Evolutionary conservation across 2,329 filamentous ascomycete genomes (phyloP), one percentile per base, ranked within the genome.

Genomic region (Xylaria sp.): DNA sequence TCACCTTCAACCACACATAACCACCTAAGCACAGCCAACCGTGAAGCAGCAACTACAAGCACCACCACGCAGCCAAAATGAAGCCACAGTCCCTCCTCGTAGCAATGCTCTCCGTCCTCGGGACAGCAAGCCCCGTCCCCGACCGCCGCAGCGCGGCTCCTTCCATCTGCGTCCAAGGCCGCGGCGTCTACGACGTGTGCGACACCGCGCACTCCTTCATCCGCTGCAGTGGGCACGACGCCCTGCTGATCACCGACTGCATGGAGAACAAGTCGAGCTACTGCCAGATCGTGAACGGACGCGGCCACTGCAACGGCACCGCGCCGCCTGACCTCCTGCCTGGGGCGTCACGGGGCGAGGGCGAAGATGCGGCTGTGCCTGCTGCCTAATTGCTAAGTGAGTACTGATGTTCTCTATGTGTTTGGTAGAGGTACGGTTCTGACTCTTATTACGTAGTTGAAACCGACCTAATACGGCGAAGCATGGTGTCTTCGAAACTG

Each of bases 181-280:
- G 13, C 1, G 63, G 63, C 2, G n/a, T 46, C 55, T 65, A 65
- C 49, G 63, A 65, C 31, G 41, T 60, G 27, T 65, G 63, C 49
- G 63, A 65, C 33, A 58, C 56, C 4, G 11, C 38, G 2, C 17
- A 58, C 48, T 65, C 63, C 6, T 65, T 41, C 23, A 10, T 63
- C 2, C 54, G 59, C 11, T 65, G 63, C 33, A 15, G 33, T 3
- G 63, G 60, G 9, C 60, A 65, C 38, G 31, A 60, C 1, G 52
- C 60, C 4, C 9, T 60, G n/a, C 11, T 62, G 11, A 15, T 58
- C 37, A 15, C 25, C 3, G 63, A 65, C 44, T 65, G 63, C 29
- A 48, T 6, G 10, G 1, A 15, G 7, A 19, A 9, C 8, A 2
- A 21, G 11, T 35, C 47, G 0, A 54, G 17, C 1, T 65, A 54